Evolutionary conservation across 148 eudicot species (phyloP).

Genomic region (Camellia granthamiana): DNA sequence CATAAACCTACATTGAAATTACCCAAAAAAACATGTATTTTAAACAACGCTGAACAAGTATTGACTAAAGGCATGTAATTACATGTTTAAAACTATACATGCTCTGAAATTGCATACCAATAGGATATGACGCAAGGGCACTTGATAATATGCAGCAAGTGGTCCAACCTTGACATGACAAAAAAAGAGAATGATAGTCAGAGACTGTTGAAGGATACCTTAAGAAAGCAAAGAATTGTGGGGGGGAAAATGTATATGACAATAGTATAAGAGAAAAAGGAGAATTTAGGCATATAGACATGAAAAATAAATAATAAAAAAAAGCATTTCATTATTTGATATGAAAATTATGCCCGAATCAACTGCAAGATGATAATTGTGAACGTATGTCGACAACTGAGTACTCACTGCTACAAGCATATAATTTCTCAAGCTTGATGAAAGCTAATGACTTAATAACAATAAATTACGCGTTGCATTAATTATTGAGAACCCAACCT

Average conservation of each 20-base stretch:
- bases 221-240: background rate
- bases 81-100: background rate
- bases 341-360: background rate
- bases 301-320: background rate
- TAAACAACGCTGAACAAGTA: background rate
- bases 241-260: background rate
- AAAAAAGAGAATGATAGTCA: background rate
- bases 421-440: background rate
- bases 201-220: background rate
- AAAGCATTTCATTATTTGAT: background rate
- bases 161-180: conserved; percentile 6
- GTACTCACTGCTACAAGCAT: background rate
- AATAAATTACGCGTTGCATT: background rate
- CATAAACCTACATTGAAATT: conserved; percentile 50
- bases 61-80: background rate
- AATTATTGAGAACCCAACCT: background rate
- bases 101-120: conserved; percentile 7
- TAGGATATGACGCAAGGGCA: conserved; percentile 11
- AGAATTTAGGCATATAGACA: background rate
- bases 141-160: conserved; percentile 16
- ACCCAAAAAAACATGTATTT: background rate
- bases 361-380: background rate
- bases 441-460: background rate
- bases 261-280: background rate
- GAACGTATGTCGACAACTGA: no score